Evolutionary conservation across 2,329 filamentous ascomycete genomes (phyloP), one percentile per base, ranked within the genome.

Genomic region (Diplodia scrobiculata): DNA sequence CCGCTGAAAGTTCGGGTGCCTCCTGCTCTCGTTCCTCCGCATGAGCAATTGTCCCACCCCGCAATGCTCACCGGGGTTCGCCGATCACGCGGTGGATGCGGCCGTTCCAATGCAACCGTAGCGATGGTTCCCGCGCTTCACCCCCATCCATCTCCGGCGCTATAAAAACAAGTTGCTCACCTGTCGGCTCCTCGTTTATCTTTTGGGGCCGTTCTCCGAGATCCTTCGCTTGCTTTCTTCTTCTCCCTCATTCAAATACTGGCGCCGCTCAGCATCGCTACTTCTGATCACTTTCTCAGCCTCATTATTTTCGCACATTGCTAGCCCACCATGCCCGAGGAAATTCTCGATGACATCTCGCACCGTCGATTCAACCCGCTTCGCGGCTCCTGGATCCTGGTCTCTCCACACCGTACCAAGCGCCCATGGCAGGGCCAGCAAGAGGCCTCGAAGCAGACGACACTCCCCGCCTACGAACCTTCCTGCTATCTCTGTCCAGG

Each of bases 381-480:
- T 68, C 89, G 91, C 70, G 92, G 91, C 68, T 92, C 90, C 68
- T 96, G 93, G 90, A 85, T 99, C 68, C 86, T 99, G 45, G 95
- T 99, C 14, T 98, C 95, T 17, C 95, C 95, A 68, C 95, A 99
- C 79, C 85, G 95, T 65, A 98, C 93, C 63, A 98, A 98, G 85
- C 86, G 95, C 70, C 95, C 95, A 74, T 99, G 95, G 95, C 95
- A 97, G 91, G 82, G 82, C 47, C 77, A 81, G 70, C 79, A 83
- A 70, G 82, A 84, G 69, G 76, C 77, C 45, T 75, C 82, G 2
- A 78, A 76, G 52, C 79, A 79, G 72, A 80, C 78, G n/a, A 79
- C 78, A 7, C 75, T 84, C 10, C 93, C 95, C 0, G 83, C 87
- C 69, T 96, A 97, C 75, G 95, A 99, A 73, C 87, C 90, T 41